Conservation (phyloP, 1,284 basidiomycete species). For the Clitocybe nebularis region DNA sequence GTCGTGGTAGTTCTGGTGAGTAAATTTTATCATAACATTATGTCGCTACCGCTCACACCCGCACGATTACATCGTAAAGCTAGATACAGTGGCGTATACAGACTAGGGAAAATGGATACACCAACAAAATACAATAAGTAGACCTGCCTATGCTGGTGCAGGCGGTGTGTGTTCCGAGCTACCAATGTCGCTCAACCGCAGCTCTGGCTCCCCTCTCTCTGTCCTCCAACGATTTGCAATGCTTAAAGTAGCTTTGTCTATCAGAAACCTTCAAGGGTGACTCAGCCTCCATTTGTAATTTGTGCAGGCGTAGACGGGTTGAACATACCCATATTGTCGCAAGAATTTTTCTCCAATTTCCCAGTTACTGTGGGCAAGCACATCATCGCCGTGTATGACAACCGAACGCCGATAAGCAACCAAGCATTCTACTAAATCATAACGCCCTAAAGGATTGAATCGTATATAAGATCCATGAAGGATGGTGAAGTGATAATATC, state of each 20-base stretch:
- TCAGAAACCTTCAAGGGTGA: slow-evolving; percentile 61
- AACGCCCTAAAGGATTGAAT: slow-evolving; percentile 51
- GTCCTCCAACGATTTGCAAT: slow-evolving; percentile 75
- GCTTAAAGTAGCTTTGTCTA: slow-evolving; percentile 60
- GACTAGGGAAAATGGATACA: background rate
- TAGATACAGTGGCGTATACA: background rate
- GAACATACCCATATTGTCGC: slow-evolving; percentile 69
- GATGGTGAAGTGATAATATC: slow-evolving; percentile 14
- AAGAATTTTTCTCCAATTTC: slow-evolving; percentile 84
- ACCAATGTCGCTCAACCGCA: slow-evolving; percentile 52
- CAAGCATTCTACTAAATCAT: slow-evolving; percentile 73
- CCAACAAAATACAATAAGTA: background rate
- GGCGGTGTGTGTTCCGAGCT: slow-evolving; percentile 37
- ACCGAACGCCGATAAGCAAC: slow-evolving; percentile 65
- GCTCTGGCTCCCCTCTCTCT: slow-evolving; percentile 67
- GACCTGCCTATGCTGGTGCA: slow-evolving; percentile 13
- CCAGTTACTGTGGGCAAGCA: slow-evolving; percentile 84
- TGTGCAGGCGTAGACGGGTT: background rate
- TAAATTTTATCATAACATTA: background rate
- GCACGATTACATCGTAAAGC: background rate
- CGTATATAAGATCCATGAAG: slow-evolving; percentile 20
- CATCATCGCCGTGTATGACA: slow-evolving; percentile 84
- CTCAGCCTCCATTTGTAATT: slow-evolving; percentile 5
- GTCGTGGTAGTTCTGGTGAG: slow-evolving; percentile 62
- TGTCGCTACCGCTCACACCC: too few species aligned